These are phyloP conservation scores for Pseudogymnoascus verrucosus DNA, from an alignment of 2,329 filamentous ascomycete genomes.

Conservation along the genomic window DNA sequence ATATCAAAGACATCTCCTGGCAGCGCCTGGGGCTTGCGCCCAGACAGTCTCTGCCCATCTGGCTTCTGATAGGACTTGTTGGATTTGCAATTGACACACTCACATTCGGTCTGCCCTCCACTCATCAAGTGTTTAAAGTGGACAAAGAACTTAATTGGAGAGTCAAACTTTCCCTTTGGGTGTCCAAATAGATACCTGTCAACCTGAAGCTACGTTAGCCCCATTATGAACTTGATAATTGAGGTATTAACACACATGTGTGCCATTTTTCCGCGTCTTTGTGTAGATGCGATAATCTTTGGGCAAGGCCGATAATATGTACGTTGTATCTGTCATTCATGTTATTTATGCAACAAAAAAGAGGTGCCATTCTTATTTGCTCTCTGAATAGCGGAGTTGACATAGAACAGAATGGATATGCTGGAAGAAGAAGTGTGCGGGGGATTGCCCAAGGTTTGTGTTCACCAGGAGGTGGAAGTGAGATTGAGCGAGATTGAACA, in stretches of 20 bases:
- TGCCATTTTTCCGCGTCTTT: neutral
- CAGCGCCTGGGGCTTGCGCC: neutral
- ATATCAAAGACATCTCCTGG: neutral
- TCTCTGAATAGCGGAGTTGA: neutral
- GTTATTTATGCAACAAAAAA: neutral
- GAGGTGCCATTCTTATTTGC: neutral
- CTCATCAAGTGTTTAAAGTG: slow-evolving; percentile 12
- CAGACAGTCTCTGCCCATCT: neutral
- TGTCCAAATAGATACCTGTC: slow-evolving; percentile 13
- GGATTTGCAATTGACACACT: slow-evolving; percentile 8
- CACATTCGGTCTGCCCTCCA: slow-evolving; percentile 2
- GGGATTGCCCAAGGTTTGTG: neutral
- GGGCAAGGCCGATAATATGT: neutral
- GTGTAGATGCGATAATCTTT: neutral
- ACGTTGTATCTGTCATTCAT: neutral
- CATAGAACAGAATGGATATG: neutral
- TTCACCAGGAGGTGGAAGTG: neutral
- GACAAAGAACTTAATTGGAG: slow-evolving; percentile 10
- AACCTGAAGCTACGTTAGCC: neutral
- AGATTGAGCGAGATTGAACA: neutral
- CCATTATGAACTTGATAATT: neutral
- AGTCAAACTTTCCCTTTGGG: slow-evolving; percentile 9
- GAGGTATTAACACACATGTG: neutral
- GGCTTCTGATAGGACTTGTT: neutral
- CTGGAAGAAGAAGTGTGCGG: neutral